Evolutionary conservation across 805 yeast species (phyloP).

Genomic region (Candida parachauliodes): DNA sequence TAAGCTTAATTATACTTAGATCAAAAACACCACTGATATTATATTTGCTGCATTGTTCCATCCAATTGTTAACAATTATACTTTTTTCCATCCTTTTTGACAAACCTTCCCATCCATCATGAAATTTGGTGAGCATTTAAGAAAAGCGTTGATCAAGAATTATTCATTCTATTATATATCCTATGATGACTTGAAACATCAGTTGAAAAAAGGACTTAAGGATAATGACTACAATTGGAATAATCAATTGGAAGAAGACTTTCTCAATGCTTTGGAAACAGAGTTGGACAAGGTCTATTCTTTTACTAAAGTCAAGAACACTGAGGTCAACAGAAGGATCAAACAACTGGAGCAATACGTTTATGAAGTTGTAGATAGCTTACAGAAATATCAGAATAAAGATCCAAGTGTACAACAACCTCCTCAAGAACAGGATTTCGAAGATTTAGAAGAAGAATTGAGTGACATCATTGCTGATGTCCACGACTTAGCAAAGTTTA

Average conservation of each 20-base stretch:
- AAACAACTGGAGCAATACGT: conserved; percentile 77
- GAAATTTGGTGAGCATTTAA: conserved; percentile 95
- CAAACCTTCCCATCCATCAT: conserved; percentile 35
- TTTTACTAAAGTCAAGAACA: conserved; percentile 82
- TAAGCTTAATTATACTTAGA: no score
- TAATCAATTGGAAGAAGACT: conserved; percentile 74
- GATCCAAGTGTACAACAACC: conserved; percentile 23
- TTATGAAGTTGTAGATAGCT: conserved; percentile 54
- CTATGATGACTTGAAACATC: conserved; percentile 86
- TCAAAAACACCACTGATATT: no score
- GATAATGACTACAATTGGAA: conserved; percentile 64
- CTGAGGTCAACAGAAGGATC: conserved; percentile 81
- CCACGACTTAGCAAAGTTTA: conserved; percentile 91
- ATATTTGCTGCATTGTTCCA: no score
- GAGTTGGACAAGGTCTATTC: conserved; percentile 92
- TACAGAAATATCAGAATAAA: conserved; percentile 17
- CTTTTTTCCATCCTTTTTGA: background rate
- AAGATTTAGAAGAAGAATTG: conserved; percentile 41
- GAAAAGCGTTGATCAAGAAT: conserved; percentile 84
- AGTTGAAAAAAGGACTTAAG: conserved; percentile 65
- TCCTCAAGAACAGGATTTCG: conserved; percentile 41
- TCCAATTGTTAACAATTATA: background rate
- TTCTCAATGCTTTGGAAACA: conserved; percentile 67
- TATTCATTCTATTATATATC: conserved; percentile 87
- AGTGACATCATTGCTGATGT: conserved; percentile 91